Conservation (phyloP, 495 filamentous ascomycete species). For the Penicillium maclennaniae region DNA sequence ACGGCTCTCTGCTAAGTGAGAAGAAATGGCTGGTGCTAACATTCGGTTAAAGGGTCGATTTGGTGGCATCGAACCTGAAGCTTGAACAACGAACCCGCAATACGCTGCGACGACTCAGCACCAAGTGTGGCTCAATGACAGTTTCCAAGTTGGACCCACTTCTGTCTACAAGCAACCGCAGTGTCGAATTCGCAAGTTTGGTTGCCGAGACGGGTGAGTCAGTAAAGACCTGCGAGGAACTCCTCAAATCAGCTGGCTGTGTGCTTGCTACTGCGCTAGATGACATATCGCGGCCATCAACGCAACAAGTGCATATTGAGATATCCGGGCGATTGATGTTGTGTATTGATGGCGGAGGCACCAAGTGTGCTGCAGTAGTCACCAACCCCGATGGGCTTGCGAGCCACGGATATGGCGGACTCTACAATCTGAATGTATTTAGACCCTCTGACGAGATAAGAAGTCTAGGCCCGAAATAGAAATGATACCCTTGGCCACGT, state of each 20-base stretch:
- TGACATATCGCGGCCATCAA: not conserved
- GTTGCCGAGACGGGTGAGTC: conserved; percentile 25
- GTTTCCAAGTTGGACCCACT: conserved; percentile 27
- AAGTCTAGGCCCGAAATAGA: conserved; percentile 1
- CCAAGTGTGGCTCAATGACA: conserved; percentile 12
- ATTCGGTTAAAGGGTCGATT: conserved; percentile 32
- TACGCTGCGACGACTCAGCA: conserved; percentile 29
- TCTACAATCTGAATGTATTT: conserved; percentile 34
- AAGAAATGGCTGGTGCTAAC: conserved; percentile 1
- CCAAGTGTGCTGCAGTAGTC: conserved; percentile 32
- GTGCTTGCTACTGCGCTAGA: conserved; percentile 26
- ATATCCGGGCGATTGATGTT: conserved; percentile 15
- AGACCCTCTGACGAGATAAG: not conserved
- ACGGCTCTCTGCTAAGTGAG: not conserved
- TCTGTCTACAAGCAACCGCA: conserved; percentile 21
- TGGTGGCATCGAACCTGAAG: conserved; percentile 38
- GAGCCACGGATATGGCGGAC: conserved; percentile 25
- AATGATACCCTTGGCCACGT: conserved; percentile 15
- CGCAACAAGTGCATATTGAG: too few relatives aligned
- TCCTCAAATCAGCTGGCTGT: conserved; percentile 22
- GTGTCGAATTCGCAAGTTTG: conserved; percentile 35
- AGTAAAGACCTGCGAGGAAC: conserved; percentile 16
- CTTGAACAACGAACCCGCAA: conserved; percentile 35
- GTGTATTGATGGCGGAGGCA: conserved; percentile 39
- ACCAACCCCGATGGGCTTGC: conserved; percentile 11